Evolutionary conservation across 192 early-diverging fungal genomes (phyloP).

Genomic region (Dissophora globulifera): DNA sequence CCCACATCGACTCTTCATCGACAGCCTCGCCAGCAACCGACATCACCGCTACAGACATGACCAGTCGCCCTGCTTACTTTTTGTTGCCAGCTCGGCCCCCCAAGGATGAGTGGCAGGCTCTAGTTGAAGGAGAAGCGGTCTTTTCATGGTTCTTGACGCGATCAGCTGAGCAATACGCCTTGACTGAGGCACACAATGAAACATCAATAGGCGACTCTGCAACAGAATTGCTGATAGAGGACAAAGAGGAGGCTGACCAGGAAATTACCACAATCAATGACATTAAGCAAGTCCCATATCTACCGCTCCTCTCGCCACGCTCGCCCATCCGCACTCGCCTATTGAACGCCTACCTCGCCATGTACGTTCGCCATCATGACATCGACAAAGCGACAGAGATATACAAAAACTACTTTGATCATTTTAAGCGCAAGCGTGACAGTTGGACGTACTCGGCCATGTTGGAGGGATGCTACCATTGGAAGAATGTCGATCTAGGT

Average conservation of each 20-base stretch:
- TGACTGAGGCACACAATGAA: conserved; percentile 30
- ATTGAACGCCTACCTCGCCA: conserved; percentile 69
- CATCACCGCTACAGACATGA: conserved; percentile 17
- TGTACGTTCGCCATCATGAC: conserved; percentile 65
- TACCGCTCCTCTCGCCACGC: conserved; percentile 43
- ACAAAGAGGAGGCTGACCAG: too few species aligned
- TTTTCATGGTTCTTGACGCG: conserved; percentile 53
- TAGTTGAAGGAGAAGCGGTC: conserved; percentile 43
- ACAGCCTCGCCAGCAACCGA: background rate
- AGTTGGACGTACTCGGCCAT: conserved; percentile 71
- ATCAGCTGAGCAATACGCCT: conserved; percentile 54
- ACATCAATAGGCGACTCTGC: too few species aligned
- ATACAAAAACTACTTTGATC: conserved; percentile 62
- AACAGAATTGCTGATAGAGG: too few species aligned
- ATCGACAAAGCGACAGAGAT: conserved; percentile 57
- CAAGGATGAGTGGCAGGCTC: conserved; percentile 32
- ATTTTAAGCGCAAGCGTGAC: conserved; percentile 59
- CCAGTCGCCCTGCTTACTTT: conserved; percentile 24
- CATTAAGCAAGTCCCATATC: background rate
- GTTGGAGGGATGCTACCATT: conserved; percentile 69
- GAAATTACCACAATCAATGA: background rate
- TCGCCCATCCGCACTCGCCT: conserved; percentile 61
- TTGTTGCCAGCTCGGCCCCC: conserved; percentile 10
- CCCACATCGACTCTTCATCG: conserved; percentile 1
- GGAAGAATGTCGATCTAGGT: conserved; percentile 67